A percentile compares a stretch with the other conserved stretches of the same genome.
Evolutionary conservation across 805 yeast genomes (phyloP).

Genomic region (Blastobotrys americana): DNA sequence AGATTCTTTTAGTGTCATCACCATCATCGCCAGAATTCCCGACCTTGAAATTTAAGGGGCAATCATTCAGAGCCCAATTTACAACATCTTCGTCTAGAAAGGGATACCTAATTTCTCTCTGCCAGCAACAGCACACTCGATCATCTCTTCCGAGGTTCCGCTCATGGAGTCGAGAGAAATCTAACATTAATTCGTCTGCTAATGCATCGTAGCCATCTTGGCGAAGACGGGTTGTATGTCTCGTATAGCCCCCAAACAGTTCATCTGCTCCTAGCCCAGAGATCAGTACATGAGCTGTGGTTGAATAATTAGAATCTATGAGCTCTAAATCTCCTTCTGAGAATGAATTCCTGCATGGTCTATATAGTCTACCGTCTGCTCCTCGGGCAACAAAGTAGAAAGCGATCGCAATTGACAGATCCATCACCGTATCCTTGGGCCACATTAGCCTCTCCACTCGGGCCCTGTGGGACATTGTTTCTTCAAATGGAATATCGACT

Average conservation of each 20-base stretch:
- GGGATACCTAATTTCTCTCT: conserved; percentile 85
- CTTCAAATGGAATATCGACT: conserved; percentile 64
- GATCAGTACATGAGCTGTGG: conserved; percentile 53
- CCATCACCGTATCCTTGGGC: conserved; percentile 92
- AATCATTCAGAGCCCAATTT: conserved; percentile 23
- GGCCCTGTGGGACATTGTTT: conserved; percentile 45
- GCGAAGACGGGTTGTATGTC: conserved; percentile 45
- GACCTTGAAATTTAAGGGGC: conserved; percentile 34
- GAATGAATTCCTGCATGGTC: too few species aligned
- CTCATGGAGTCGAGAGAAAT: conserved; percentile 64
- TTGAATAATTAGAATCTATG: conserved; percentile 30
- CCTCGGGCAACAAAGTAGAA: conserved; percentile 84
- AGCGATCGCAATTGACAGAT: conserved; percentile 88
- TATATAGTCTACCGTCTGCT: conserved; percentile 16
- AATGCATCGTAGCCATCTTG: conserved; percentile 40
- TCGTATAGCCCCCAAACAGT: conserved; percentile 88
- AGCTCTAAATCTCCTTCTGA: neutral
- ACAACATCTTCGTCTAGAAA: conserved; percentile 63
- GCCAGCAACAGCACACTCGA: conserved; percentile 77
- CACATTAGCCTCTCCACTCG: conserved; percentile 61
- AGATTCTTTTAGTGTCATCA: conserved; percentile 41
- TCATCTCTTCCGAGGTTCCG: conserved; percentile 90
- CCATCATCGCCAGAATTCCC: conserved; percentile 14
- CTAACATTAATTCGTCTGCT: conserved; percentile 54
- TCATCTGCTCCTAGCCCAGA: conserved; percentile 98